Evolutionary conservation across 108 stramenopile genomes (phyloP).

Genomic region (Cyclotella kingstonii): DNA sequence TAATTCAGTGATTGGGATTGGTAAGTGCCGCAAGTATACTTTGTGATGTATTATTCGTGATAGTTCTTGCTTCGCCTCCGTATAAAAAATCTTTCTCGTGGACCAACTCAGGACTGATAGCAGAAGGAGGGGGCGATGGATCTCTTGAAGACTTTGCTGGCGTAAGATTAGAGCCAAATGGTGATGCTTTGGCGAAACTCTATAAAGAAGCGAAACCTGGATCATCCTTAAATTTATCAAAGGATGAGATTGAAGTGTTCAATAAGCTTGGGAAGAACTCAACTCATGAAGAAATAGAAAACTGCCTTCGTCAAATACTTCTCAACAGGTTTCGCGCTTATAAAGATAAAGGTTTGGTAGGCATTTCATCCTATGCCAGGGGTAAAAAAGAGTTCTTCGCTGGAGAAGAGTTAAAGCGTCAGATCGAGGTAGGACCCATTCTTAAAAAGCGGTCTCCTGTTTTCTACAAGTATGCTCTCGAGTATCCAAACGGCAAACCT

Average conservation of each 20-base stretch:
- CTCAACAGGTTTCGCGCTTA: slow-evolving; percentile 47
- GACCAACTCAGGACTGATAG: slow-evolving; percentile 37
- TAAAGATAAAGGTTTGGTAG: slow-evolving; percentile 44
- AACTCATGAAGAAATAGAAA: slow-evolving; percentile 45
- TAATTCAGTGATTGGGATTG: slow-evolving; percentile 41
- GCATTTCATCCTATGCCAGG: slow-evolving; percentile 49
- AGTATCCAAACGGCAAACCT: slow-evolving; percentile 54
- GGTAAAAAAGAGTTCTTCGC: slow-evolving; percentile 43
- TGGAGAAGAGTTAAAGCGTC: slow-evolving; percentile 47
- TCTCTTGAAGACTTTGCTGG: slow-evolving; percentile 45
- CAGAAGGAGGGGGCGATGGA: slow-evolving; percentile 42
- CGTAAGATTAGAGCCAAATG: slow-evolving; percentile 38
- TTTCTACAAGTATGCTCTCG: slow-evolving; percentile 44
- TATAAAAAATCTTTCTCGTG: too few species aligned
- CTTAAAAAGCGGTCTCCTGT: slow-evolving; percentile 35
- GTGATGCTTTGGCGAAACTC: slow-evolving; percentile 29
- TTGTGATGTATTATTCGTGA: not conserved
- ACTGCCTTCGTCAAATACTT: slow-evolving; percentile 38
- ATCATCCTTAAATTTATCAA: slow-evolving; percentile 49
- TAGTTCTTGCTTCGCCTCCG: not conserved
- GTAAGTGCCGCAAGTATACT: slow-evolving; percentile 5
- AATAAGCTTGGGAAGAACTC: slow-evolving; percentile 29
- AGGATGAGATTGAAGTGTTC: slow-evolving; percentile 47
- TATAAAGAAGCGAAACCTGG: slow-evolving; percentile 39
- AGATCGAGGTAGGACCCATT: slow-evolving; percentile 31